Evolutionary conservation across 176 grass and related monocot genomes (phyloP).

Genomic region (Carex pumila): DNA sequence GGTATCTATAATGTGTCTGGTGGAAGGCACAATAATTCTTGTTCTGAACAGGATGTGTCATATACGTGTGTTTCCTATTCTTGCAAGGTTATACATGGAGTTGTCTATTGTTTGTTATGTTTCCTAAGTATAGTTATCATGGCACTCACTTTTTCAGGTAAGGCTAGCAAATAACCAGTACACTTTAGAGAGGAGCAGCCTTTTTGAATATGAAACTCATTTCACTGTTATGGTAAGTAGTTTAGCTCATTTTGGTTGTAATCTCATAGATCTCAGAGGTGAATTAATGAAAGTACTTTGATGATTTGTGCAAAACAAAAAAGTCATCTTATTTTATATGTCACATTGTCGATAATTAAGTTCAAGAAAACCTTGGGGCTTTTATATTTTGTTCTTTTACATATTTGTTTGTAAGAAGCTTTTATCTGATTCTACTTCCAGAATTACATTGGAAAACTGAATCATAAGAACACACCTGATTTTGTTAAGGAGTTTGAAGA

Average conservation of each 20-base stretch:
- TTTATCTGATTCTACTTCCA: conserved; percentile 23
- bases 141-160: conserved; percentile 50
- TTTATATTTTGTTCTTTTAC: background rate
- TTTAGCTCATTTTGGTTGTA: background rate
- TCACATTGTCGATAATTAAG: background rate
- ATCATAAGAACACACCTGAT: conserved; percentile 84
- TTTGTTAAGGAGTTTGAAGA: conserved; percentile 83
- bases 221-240: conserved; percentile 89
- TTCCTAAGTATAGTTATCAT: conserved; percentile 22
- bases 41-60: background rate
- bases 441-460: conserved; percentile 86
- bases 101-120: conserved; percentile 16
- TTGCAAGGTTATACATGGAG: background rate
- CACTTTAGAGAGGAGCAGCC: conserved; percentile 79
- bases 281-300: background rate
- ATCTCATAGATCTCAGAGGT: background rate
- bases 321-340: background rate
- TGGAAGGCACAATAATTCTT: background rate
- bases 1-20: background rate
- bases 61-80: background rate
- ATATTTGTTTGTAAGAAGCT: background rate
- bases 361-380: background rate
- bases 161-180: conserved; percentile 90
- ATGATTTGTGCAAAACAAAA: background rate
- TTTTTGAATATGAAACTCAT: conserved; percentile 99